Evolutionary conservation across 176 grass and related monocot species (phyloP).

Genomic region (Rhynchospora tenuis): DNA sequence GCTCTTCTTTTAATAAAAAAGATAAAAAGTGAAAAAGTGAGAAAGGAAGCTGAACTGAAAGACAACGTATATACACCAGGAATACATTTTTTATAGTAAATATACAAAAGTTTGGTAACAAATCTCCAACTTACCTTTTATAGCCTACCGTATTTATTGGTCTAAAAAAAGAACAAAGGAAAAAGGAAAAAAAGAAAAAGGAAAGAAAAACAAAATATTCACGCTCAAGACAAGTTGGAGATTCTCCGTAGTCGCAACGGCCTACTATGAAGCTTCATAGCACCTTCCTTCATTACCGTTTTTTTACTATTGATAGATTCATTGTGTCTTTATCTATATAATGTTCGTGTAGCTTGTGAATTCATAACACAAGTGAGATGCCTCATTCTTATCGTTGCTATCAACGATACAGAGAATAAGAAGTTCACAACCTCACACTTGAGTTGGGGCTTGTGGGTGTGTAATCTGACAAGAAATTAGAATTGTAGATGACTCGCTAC

Average conservation of each 20-base stretch:
- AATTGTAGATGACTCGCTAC: not conserved
- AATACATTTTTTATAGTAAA: not conserved
- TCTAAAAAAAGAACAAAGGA: not conserved
- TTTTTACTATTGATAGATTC: not conserved
- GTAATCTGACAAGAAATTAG: not conserved
- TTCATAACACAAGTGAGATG: not conserved
- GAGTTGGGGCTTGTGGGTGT: too few relatives aligned
- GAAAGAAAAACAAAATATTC: not conserved
- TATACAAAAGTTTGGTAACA: not conserved
- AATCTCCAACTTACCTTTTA: not conserved
- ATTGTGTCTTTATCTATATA: not conserved
- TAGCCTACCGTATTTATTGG: not conserved
- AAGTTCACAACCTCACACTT: too few relatives aligned
- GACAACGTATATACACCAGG: not conserved
- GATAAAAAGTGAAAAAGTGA: not conserved
- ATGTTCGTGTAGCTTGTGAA: not conserved
- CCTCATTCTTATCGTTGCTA: not conserved
- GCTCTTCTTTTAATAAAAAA: not conserved
- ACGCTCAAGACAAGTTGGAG: not conserved
- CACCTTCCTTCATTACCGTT: not conserved
- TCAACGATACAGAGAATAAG: too few relatives aligned
- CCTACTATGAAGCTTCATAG: not conserved
- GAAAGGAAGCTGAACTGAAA: not conserved
- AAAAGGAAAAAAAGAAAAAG: not conserved
- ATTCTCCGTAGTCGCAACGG: not conserved